Evolutionary conservation across 352 stramenopile genomes (phyloP), one percentile per base, ranked within the genome.

Genomic region (Phytophthora citricola): DNA sequence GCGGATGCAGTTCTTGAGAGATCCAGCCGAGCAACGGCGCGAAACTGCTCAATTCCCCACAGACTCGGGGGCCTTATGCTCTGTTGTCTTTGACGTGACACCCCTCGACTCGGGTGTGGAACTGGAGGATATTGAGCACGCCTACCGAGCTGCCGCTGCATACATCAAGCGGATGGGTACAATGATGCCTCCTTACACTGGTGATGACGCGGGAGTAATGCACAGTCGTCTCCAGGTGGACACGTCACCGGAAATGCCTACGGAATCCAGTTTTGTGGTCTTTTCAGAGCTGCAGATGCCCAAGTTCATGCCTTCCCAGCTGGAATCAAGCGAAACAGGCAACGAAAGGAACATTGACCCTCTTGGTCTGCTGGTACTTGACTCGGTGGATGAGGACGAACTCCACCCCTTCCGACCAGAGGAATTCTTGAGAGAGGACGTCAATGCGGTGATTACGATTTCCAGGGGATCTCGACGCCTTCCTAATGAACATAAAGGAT

Each of bases 1-100:
- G 52, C 79, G 81, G 26, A 74, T 65, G 45, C 79, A 85, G 34
- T 84, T 85, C 39, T 54, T 87, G 4, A n/a, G 26, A 41, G 68
- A 85, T 14, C 34, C 70, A 7, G 60, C 60, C 1, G 71, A 76
- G 26, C 31, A 49, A 0, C 53, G 65, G 17, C 64, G 63, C 5
- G 71, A 81, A 45, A 72, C 64, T 9, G 63, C 76, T 26, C 71
- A 76, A 39, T 79, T 76, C 34, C 46, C 54, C 7, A 76, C 63
- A 14, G 46, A 67, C 12, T 59, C 57, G 20, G 74, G 75, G 22
- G 57, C 78, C 27, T 51, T 76, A 20, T 81, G 74, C 39, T 56
- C 56, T 1, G 34, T 85, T 6, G 53, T 76, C 9, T 83, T 83
- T 56, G 58, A 76, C 34, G 58, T 73, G 17, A 64, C 58, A 10